Percentiles rank a stretch among this genome's conserved stretches.
These are phyloP conservation scores for Dryadomyces quercus-mongolicae DNA, from an alignment of 2,329 filamentous ascomycete species.

Conservation along the genomic window DNA sequence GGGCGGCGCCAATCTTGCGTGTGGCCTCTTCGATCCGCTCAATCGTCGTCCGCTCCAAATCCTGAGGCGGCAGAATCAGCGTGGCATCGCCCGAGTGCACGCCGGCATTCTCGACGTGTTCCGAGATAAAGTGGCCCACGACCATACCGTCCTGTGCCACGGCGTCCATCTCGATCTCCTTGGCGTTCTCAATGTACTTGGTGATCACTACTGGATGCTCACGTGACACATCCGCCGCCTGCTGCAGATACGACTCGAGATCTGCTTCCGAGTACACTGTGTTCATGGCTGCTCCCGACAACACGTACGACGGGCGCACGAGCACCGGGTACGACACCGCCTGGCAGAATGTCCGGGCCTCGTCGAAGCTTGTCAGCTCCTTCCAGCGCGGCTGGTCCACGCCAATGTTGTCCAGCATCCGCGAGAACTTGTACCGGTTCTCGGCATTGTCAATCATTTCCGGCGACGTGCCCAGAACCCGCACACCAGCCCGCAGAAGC, in stretches of 20 bases:
- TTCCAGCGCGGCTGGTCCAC: constrained; percentile 98
- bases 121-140: constrained; percentile 92
- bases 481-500: constrained; percentile 78
- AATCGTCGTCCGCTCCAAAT: constrained; percentile 81
- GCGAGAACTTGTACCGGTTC: constrained; percentile 97
- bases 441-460: constrained; percentile 99
- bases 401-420: constrained; percentile 87
- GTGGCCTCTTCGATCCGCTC: constrained; percentile 88
- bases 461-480: constrained; percentile 87
- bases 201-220: constrained; percentile 97
- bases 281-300: constrained; percentile 98
- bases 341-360: constrained; percentile 77
- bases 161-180: constrained; percentile 99
- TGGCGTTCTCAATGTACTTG: constrained; percentile 98
- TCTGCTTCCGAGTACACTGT: constrained; percentile 96
- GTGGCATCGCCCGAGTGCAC: constrained; percentile 98
- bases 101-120: constrained; percentile 97
- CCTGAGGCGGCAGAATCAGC: constrained; percentile 86
- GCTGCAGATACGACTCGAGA: constrained; percentile 73
- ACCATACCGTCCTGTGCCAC: constrained; percentile 83
- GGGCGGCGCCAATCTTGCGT: constrained; percentile 81
- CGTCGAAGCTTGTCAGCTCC: constrained; percentile 87
- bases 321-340: constrained; percentile 87
- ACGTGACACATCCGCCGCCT: constrained; percentile 84
- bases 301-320: constrained; percentile 89